Evolutionary conservation across 371 early-diverging fungal genomes (phyloP).

Genomic region (Mortierella sp.): DNA sequence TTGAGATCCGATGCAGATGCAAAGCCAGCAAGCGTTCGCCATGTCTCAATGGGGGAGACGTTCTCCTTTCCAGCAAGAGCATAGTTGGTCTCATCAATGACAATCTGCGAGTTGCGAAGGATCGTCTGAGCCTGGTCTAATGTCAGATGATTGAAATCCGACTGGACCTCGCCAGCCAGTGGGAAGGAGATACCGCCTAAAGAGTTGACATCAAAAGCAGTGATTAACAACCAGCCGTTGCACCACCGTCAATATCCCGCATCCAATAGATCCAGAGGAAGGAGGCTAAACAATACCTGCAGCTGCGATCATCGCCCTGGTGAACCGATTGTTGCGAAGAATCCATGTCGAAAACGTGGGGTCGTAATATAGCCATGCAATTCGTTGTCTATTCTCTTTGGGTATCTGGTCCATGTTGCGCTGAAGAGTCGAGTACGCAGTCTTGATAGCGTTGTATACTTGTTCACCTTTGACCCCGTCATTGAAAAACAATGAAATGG

Average conservation of each 20-base stretch:
- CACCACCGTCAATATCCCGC: background rate
- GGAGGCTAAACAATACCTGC: slow-evolving; percentile 42
- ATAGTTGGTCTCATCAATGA: slow-evolving; percentile 37
- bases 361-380: slow-evolving; percentile 44
- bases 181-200: slow-evolving; percentile 35
- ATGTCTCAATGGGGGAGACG: background rate
- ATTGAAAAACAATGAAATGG: slow-evolving; percentile 29
- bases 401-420: slow-evolving; percentile 9
- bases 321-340: slow-evolving; percentile 17
- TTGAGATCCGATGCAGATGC: background rate
- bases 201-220: background rate
- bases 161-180: slow-evolving; percentile 6
- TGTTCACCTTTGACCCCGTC: background rate
- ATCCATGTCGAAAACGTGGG: slow-evolving; percentile 22
- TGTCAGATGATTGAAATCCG: background rate
- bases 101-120: slow-evolving; percentile 22
- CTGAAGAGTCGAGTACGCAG: background rate
- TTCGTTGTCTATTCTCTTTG: slow-evolving; percentile 17
- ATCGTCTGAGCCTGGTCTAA: slow-evolving; percentile 21
- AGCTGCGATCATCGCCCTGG: slow-evolving; percentile 20
- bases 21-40: slow-evolving; percentile 27
- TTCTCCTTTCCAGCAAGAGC: background rate
- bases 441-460: slow-evolving; percentile 14
- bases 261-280: background rate
- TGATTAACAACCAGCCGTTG: background rate